Evolutionary conservation across 2,329 filamentous ascomycete species (phyloP).

Genomic region (Penicillium sp.): DNA sequence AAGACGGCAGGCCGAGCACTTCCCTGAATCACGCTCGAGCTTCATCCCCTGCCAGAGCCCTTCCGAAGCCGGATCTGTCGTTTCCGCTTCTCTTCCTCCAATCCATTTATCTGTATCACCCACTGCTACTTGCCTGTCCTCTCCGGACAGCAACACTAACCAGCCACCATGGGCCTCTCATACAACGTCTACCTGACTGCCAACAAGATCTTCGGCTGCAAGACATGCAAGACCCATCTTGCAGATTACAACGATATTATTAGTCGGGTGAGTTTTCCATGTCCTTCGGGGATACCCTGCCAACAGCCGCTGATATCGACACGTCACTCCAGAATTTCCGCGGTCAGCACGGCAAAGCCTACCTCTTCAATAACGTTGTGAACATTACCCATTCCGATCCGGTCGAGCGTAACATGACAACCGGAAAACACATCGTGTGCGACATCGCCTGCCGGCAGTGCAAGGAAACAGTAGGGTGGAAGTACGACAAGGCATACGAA

Average conservation of each 20-base stretch:
- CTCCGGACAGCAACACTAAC: conserved; percentile 2
- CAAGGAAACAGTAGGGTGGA: conserved; percentile 92
- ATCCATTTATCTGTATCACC: background rate
- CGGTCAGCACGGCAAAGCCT: conserved; percentile 96
- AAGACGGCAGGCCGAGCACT: background rate
- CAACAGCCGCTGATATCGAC: conserved; percentile 9
- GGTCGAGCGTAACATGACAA: conserved; percentile 97
- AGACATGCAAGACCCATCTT: conserved; percentile 90
- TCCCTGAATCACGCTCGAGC: background rate
- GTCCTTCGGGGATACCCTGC: conserved; percentile 2
- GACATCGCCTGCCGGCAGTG: conserved; percentile 91
- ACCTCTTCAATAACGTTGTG: conserved; percentile 90
- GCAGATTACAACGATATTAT: conserved; percentile 95
- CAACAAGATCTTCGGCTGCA: conserved; percentile 85
- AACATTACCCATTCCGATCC: conserved; percentile 77
- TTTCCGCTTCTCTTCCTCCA: background rate
- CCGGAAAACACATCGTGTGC: conserved; percentile 85
- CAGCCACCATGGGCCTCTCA: conserved; percentile 66
- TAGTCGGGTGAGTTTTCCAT: conserved; percentile 62
- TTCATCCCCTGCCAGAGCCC: background rate
- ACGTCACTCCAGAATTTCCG: conserved; percentile 72
- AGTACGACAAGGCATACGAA: conserved; percentile 97
- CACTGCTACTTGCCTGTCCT: background rate
- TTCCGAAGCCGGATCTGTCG: background rate
- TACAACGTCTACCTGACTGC: conserved; percentile 90